Base-by-base conservation (phyloP, 2,329 filamentous ascomycete genomes). In the Calonectria henricotiae region DNA sequence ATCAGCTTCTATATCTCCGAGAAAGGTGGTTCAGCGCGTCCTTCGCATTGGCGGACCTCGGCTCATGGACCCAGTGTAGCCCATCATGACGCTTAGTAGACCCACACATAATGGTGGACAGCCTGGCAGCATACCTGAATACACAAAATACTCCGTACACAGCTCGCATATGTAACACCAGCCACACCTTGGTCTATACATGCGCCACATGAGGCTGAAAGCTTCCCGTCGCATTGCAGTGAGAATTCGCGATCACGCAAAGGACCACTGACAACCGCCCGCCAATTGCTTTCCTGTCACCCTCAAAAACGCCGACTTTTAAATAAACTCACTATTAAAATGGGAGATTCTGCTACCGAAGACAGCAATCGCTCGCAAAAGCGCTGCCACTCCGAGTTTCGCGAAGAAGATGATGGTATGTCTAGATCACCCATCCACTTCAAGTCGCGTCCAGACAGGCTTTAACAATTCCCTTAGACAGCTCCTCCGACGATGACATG, bases 401-500 rank as follows among this genome's bases (percentile, higher is more conserved):
- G 86, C 27, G 85, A 83, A 49, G 81, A 84, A 68, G 84, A 84
- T 69, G 84, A 88, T 78, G 83, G 79, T 39, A 80, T 80, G 71
- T 84, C 84, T 84, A 79, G 61, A 79, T 30, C 4, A 7, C 7
- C 70, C 55, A 43, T 7, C 49, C 62, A 43, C n/a, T 49, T 27
- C 63, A 32, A 27, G 47, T 61, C 67, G 60, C 47, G 20, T 54
- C 27, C 15, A 4, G n/a, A 6, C n/a, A 62, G 9, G 8, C 37
- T 64, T 60, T 70, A 65, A 79, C 69, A 44, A 30, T 23, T 30
- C 66, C 44, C 37, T 72, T 68, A 88, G 90, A 90, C 64, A 90
- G 89, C 77, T 97, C 94, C 41, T 96, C 93, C 5, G 93, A 94
- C 78, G 95, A 98, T 84, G 95, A 97, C 80, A 96, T 98, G 85